phyloP scores from a whole-genome alignment of 1,284 basidiomycete species.

The Schizophyllum commune region DNA sequence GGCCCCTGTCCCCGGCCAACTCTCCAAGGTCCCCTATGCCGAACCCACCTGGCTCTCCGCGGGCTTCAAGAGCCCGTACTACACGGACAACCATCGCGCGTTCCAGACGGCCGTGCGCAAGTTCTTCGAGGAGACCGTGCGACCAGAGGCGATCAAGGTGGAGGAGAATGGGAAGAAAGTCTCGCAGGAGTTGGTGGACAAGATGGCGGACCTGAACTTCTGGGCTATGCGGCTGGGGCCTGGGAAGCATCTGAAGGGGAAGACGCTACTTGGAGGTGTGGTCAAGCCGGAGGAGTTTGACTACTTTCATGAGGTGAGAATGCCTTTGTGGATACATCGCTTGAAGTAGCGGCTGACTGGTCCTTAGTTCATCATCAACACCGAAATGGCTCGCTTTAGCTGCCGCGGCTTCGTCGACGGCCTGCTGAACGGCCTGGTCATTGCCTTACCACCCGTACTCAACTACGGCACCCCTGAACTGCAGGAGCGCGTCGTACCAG shows the following conservation, averaged over 20 bases:
- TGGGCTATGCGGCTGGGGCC: slow-evolving; percentile 92
- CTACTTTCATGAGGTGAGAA: slow-evolving; percentile 70
- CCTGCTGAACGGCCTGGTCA: slow-evolving; percentile 73
- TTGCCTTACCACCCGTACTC: slow-evolving; percentile 77
- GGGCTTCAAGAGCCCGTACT: slow-evolving; percentile 82
- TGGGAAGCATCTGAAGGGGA: slow-evolving; percentile 84
- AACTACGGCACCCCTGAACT: slow-evolving; percentile 81
- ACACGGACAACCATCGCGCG: slow-evolving; percentile 60
- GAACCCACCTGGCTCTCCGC: slow-evolving; percentile 85
- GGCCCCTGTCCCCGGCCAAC: slow-evolving; percentile 52
- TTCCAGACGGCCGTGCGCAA: slow-evolving; percentile 61
- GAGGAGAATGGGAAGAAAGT: slow-evolving; percentile 79
- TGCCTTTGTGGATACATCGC: too few relatives aligned
- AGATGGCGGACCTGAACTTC: slow-evolving; percentile 69
- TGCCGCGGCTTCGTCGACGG: slow-evolving; percentile 85
- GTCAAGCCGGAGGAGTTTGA: slow-evolving; percentile 88
- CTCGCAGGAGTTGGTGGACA: slow-evolving; percentile 68
- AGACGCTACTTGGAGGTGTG: slow-evolving; percentile 73
- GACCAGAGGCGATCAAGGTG: slow-evolving; percentile 56
- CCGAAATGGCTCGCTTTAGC: slow-evolving; percentile 78
- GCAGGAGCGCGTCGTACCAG: slow-evolving; percentile 64
- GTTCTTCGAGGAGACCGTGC: slow-evolving; percentile 58
- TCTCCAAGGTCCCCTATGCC: slow-evolving; percentile 80
- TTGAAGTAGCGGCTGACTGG: too few relatives aligned
- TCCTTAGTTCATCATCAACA: slow-evolving; percentile 76